Evolutionary conservation across 306 rosid genomes (phyloP).

Genomic region (Hippophae gyantsensis): DNA sequence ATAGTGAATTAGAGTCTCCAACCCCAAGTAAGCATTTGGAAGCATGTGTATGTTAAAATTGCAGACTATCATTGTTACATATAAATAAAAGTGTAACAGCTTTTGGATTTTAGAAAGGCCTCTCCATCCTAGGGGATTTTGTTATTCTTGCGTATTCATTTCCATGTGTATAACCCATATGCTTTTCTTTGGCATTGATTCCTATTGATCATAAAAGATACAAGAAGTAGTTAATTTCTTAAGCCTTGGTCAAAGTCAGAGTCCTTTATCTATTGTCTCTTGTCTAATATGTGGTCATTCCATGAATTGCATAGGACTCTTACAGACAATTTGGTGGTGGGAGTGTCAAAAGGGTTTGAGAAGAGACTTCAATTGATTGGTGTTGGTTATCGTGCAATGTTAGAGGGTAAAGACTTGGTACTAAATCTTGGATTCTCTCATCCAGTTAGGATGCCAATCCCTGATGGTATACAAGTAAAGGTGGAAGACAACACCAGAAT

Average conservation of each 20-base stretch:
- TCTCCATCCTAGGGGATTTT: too few species aligned
- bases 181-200: neutral
- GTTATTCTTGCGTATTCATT: too few species aligned
- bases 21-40: too few species aligned
- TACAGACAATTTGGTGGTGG: constrained; percentile 80
- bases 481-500: constrained; percentile 89
- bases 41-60: too few species aligned
- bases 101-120: too few species aligned
- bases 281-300: constrained; percentile 7
- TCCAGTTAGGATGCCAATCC: constrained; percentile 82
- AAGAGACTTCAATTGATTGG: constrained; percentile 86
- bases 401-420: constrained; percentile 74
- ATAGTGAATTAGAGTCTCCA: too few species aligned
- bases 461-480: constrained; percentile 64
- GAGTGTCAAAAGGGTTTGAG: constrained; percentile 96
- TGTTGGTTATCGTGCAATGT: constrained; percentile 85
- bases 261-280: constrained; percentile 6
- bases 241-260: neutral
- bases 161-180: too few species aligned
- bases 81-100: too few species aligned
- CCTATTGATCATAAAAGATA: neutral
- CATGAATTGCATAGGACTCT: constrained; percentile 58
- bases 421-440: constrained; percentile 95
- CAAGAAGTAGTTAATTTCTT: neutral
- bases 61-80: too few species aligned